Evolutionary conservation across 805 yeast genomes (phyloP).

Genomic region (Hanseniaspora osmophila): DNA sequence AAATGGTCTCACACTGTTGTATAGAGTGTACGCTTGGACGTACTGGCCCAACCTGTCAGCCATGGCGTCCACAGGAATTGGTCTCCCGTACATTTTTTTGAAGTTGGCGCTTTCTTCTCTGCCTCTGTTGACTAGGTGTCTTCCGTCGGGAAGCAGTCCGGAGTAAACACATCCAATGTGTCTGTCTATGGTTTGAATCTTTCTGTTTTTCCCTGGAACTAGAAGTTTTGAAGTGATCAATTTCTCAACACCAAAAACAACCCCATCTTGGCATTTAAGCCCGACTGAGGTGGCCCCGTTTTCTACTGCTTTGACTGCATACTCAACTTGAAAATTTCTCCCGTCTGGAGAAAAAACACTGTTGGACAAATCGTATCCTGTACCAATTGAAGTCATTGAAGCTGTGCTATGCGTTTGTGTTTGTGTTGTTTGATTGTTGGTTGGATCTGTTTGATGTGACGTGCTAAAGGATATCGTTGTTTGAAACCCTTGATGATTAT

Average conservation of each 20-base stretch:
- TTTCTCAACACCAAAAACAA: conserved; percentile 96
- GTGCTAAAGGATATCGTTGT: too few relatives aligned
- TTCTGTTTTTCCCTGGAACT: conserved; percentile 76
- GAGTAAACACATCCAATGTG: conserved; percentile 92
- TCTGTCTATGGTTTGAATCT: conserved; percentile 85
- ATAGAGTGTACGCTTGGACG: conserved; percentile 90
- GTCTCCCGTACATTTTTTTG: conserved; percentile 60
- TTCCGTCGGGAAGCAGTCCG: conserved; percentile 92
- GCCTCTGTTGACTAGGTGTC: conserved; percentile 82
- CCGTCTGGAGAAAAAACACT: conserved; percentile 85
- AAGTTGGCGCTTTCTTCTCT: conserved; percentile 80
- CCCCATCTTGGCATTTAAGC: conserved; percentile 80
- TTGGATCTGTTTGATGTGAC: neutral
- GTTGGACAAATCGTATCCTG: conserved; percentile 96
- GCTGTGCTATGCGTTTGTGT: neutral
- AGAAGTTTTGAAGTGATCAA: conserved; percentile 72
- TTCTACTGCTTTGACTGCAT: conserved; percentile 94
- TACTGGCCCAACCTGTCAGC: conserved; percentile 80
- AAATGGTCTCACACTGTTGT: conserved; percentile 94
- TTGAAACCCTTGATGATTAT: too few relatives aligned
- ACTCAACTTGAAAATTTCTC: conserved; percentile 92
- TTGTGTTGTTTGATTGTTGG: neutral
- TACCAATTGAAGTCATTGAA: conserved; percentile 79
- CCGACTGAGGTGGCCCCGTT: conserved; percentile 94
- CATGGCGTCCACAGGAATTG: conserved; percentile 67